Evolutionary conservation across 31 red algal species (phyloP).

Genomic region (Asparagopsis taxiformis): DNA sequence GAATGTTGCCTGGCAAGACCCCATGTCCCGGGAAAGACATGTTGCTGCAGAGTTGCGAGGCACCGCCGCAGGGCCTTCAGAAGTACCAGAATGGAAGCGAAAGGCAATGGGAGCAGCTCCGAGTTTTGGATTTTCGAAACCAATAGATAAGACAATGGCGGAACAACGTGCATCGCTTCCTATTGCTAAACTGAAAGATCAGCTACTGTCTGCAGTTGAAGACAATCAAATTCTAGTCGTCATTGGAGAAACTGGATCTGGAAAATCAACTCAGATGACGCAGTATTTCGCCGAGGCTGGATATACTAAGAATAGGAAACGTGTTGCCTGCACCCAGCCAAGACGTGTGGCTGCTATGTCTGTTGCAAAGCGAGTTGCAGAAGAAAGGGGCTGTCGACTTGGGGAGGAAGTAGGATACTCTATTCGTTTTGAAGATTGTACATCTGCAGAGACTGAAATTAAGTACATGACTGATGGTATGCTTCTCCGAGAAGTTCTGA

Average conservation of each 20-base stretch:
- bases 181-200: constrained; percentile 75
- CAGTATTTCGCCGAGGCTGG: constrained; percentile 84
- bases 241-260: constrained; percentile 95
- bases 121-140: constrained; percentile 81
- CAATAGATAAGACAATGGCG: constrained; percentile 65
- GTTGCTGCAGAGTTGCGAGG: constrained; percentile 73
- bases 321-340: constrained; percentile 96
- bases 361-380: constrained; percentile 94
- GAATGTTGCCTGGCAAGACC: constrained; percentile 91
- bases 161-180: constrained; percentile 88
- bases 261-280: constrained; percentile 98
- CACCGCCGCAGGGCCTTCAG: constrained; percentile 33
- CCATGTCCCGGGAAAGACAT: constrained; percentile 66
- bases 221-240: constrained; percentile 91
- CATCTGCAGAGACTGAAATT: constrained; percentile 80
- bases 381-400: constrained; percentile 82
- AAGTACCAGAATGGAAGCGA: constrained; percentile 92
- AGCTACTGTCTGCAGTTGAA: constrained; percentile 70
- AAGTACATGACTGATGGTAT: constrained; percentile 99
- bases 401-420: constrained; percentile 95
- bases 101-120: constrained; percentile 82
- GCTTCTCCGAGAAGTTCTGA: constrained; percentile 86
- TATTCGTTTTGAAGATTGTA: constrained; percentile 94
- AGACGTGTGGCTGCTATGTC: constrained; percentile 93
- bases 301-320: constrained; percentile 40